phyloP scores from a whole-genome alignment of 2,329 filamentous ascomycete species.

The Keithomyces neogunnii region DNA sequence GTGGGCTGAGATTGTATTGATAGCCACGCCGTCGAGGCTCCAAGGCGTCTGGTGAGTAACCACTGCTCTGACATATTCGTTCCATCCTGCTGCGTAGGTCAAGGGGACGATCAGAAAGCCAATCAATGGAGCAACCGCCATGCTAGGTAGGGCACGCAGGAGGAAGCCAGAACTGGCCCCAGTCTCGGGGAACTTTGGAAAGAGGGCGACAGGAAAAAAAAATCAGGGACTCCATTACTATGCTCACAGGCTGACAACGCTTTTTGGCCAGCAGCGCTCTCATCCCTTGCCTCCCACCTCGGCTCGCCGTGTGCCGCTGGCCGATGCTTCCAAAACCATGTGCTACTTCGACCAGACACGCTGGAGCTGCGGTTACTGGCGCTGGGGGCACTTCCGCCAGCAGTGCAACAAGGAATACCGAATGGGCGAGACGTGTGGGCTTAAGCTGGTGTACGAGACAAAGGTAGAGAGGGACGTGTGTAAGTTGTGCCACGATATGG shows the following conservation, averaged over 20 bases:
- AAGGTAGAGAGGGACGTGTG: slow-evolving; percentile 57
- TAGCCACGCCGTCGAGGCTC: background rate
- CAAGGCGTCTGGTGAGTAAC: background rate
- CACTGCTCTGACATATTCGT: background rate
- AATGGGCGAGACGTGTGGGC: slow-evolving; percentile 90
- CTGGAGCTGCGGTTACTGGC: slow-evolving; percentile 83
- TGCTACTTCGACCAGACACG: slow-evolving; percentile 92
- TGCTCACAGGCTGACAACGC: slow-evolving; percentile 11
- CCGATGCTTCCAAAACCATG: slow-evolving; percentile 45
- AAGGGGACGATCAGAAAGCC: background rate
- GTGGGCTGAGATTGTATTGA: background rate
- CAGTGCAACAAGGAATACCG: slow-evolving; percentile 94
- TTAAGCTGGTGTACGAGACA: slow-evolving; percentile 79
- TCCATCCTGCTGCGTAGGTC: background rate
- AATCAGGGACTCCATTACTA: slow-evolving; percentile 7
- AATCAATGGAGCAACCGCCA: background rate
- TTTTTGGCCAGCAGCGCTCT: slow-evolving; percentile 10
- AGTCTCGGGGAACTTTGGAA: background rate
- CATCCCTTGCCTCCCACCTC: slow-evolving; percentile 4
- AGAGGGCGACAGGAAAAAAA: background rate
- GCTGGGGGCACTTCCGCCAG: slow-evolving; percentile 87
- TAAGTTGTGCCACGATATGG: slow-evolving; percentile 80
- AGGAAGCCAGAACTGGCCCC: background rate
- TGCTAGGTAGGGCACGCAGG: background rate
- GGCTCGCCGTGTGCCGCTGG: slow-evolving; percentile 9